Evolutionary conservation across 306 rosid genomes (phyloP).

Genomic region (Lathyrus aphaca): DNA sequence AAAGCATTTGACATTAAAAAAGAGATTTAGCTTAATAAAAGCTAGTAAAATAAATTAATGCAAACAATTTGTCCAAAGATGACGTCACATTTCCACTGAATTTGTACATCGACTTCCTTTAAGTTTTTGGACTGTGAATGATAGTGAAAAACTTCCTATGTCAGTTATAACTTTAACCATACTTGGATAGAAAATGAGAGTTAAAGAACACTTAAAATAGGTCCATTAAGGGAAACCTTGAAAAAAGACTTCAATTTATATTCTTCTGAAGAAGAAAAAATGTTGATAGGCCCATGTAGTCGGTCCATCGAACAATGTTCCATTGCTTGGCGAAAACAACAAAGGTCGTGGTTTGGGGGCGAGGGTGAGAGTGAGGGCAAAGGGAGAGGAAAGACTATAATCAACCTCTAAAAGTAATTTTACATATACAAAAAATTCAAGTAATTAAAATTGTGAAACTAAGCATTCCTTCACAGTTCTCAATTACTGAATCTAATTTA

Average conservation of each 20-base stretch:
- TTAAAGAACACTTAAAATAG: constrained; percentile 8
- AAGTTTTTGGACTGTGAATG: neutral
- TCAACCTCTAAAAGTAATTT: constrained; percentile 32
- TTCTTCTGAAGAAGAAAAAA: constrained; percentile 11
- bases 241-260: constrained; percentile 3
- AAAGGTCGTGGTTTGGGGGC: neutral
- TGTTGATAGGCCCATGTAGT: neutral
- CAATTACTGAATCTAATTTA: constrained; percentile 43
- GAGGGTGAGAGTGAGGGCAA: neutral
- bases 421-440: constrained; percentile 27
- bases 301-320: neutral
- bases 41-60: no score
- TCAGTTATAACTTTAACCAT: constrained; percentile 1
- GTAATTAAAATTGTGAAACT: constrained; percentile 44
- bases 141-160: neutral
- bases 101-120: no score
- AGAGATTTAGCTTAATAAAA: neutral
- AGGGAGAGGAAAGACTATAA: constrained; percentile 9
- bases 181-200: neutral
- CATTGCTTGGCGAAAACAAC: constrained; percentile 15
- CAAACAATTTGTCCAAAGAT: neutral
- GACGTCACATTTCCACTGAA: neutral
- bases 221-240: neutral
- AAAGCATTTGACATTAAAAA: constrained; percentile 17
- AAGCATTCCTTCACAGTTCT: constrained; percentile 43